Evolutionary conservation across 257 asterid species (phyloP).

Genomic region (Solanum corneliomulleri): DNA sequence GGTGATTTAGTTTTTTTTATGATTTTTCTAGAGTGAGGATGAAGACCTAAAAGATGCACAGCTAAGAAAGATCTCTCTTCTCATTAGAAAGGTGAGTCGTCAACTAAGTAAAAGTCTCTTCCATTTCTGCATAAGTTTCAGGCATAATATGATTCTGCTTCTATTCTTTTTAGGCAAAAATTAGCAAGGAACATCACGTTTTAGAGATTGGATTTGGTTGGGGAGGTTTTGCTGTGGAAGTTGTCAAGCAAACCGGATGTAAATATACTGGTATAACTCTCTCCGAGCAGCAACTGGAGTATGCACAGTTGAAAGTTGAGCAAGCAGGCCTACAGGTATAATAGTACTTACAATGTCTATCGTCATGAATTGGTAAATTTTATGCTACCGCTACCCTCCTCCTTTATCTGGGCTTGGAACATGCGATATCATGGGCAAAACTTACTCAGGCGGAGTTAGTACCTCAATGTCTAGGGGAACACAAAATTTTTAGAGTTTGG

Average conservation of each 20-base stretch:
- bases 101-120: background rate
- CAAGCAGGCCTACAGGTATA: constrained; percentile 72
- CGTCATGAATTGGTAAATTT: background rate
- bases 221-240: constrained; percentile 82
- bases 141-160: background rate
- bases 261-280: constrained; percentile 82
- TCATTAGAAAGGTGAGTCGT: constrained; percentile 53
- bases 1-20: background rate
- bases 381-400: background rate
- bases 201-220: constrained; percentile 94
- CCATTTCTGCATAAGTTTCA: background rate
- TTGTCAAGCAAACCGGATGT: constrained; percentile 69
- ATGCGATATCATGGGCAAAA: background rate
- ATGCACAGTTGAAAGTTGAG: constrained; percentile 55
- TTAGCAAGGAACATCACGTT: constrained; percentile 49
- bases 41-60: constrained; percentile 79
- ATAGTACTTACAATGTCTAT: background rate
- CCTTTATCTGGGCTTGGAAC: background rate
- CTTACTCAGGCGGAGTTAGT: background rate
- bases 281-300: constrained; percentile 59
- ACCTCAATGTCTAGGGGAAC: background rate
- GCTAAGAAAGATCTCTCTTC: constrained; percentile 48
- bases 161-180: constrained; percentile 30
- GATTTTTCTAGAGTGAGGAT: constrained; percentile 29
- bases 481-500: background rate